Evolutionary conservation across 2,329 filamentous ascomycete genomes (phyloP).

Genomic region (Chaetomiaceae sp.): DNA sequence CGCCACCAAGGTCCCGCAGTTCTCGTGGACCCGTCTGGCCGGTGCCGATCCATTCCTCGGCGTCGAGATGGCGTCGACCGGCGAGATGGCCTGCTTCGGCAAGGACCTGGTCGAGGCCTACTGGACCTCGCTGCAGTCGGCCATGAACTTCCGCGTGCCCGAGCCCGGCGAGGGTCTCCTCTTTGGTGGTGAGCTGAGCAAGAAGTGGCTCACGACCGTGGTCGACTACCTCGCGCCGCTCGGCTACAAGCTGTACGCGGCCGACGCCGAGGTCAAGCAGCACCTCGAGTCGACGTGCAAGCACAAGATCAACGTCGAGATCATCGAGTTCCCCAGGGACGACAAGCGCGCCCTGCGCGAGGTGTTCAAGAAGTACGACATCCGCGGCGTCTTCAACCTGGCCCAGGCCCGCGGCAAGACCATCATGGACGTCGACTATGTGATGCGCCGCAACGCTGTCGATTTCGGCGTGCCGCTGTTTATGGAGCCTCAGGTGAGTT

Average conservation of each 20-base stretch:
- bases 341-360: slow-evolving; percentile 93
- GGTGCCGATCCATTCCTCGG: slow-evolving; percentile 96
- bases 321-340: slow-evolving; percentile 94
- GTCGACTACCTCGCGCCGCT: slow-evolving; percentile 84
- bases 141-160: slow-evolving; percentile 98
- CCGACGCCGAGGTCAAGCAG: slow-evolving; percentile 73
- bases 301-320: slow-evolving; percentile 67
- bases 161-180: slow-evolving; percentile 93
- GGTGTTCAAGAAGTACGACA: slow-evolving; percentile 95
- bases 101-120: slow-evolving; percentile 95
- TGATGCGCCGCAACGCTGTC: slow-evolving; percentile 96
- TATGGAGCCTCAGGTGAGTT: slow-evolving; percentile 91
- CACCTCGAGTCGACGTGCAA: slow-evolving; percentile 72
- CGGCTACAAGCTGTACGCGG: slow-evolving; percentile 91
- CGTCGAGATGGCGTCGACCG: slow-evolving; percentile 95
- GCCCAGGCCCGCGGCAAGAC: slow-evolving; percentile 80
- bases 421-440: slow-evolving; percentile 87
- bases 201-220: slow-evolving; percentile 68
- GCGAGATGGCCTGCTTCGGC: slow-evolving; percentile 98
- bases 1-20: slow-evolving; percentile 97
- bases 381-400: slow-evolving; percentile 93
- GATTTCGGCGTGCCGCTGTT: slow-evolving; percentile 97
- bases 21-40: slow-evolving; percentile 96
- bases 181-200: slow-evolving; percentile 77
- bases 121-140: slow-evolving; percentile 93